Base-by-base conservation (phyloP, 148 eudicot species). In the Fallopia convolvulus region DNA sequence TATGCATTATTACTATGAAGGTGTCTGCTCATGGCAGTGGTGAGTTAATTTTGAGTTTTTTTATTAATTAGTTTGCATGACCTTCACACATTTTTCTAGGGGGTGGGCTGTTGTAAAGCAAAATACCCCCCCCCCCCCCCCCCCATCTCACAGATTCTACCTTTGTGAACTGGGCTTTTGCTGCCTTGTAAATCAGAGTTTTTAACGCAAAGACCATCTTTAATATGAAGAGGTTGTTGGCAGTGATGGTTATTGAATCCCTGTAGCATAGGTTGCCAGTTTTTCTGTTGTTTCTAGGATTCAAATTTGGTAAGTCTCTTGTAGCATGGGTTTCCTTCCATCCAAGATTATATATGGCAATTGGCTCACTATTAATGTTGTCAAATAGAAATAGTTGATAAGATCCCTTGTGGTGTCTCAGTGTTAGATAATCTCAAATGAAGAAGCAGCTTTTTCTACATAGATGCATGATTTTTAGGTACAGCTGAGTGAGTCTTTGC, bases 1-100 rank as follows among this genome's bases (percentile, higher is more conserved):
- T 79, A 91, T 95, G 99, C 97, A 90, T 81, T 95, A 95, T 82
- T 95, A 95, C 79, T 95, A 95, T 82, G 97, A 95, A 88, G 99
- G 99, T 20, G 99, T 95, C 82, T 91, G 97, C 83, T 95, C 99
- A 74, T 95, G 99, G 99, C 81, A 90, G 61, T 93, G 99, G 99
- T 93, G 84, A 77, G 79, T 81, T 76, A 52, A 49, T 42, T 48
- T 49, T 77, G 17, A 13, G 3, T 47, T 12, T 48, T 48, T n/a
- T 48, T 42, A 36, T 1, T 18, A 6, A 15, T 68, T 36, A 15
- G 6, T 15, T 13, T 68, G 72, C 9, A 48, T 30, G 39, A 48
- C 53, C 17, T 17, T 15, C 17, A 36, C 46, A 6, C 42, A 6
- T 76, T 56, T 58, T 60, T 39, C 39, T 44, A 33, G 41, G 47